These are phyloP conservation scores for Citrus unshiu DNA, from an alignment of 345 rosid genomes.

Conservation along the genomic window DNA sequence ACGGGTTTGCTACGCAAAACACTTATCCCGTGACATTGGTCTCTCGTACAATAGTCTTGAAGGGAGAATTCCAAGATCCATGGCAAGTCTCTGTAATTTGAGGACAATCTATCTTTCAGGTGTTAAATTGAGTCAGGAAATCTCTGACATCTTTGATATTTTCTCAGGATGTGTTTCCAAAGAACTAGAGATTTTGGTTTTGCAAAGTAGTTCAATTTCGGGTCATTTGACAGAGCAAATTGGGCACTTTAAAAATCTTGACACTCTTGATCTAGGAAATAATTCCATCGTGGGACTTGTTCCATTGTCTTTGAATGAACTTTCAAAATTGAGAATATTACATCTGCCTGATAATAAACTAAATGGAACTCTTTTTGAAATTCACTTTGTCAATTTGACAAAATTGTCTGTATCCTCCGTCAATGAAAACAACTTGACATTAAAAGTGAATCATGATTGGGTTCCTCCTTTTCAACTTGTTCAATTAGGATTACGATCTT, in stretches of 20 bases:
- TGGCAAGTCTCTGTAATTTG: neutral
- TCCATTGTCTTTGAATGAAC: neutral
- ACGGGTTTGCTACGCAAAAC: too few relatives aligned
- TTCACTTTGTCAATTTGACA: slow-evolving; percentile 24
- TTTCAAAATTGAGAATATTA: neutral
- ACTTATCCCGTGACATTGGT: too few relatives aligned
- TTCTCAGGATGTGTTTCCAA: neutral
- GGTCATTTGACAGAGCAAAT: neutral
- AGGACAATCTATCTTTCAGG: neutral
- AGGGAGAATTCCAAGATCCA: neutral
- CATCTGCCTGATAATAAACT: neutral
- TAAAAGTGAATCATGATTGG: slow-evolving; percentile 22
- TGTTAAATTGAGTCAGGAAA: neutral
- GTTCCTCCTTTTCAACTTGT: slow-evolving; percentile 27
- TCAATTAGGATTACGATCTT: slow-evolving; percentile 10
- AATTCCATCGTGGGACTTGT: neutral
- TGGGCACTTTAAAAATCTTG: neutral
- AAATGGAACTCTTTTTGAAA: slow-evolving; percentile 3
- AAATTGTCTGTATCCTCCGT: neutral
- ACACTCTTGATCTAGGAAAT: neutral
- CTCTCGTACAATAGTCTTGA: neutral
- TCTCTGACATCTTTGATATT: neutral
- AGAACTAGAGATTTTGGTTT: neutral
- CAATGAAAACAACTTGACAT: slow-evolving; percentile 14
- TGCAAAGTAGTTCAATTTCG: neutral